Evolutionary conservation across 768 basidiomycete genomes (phyloP).

Genomic region (Suillus bovinus): DNA sequence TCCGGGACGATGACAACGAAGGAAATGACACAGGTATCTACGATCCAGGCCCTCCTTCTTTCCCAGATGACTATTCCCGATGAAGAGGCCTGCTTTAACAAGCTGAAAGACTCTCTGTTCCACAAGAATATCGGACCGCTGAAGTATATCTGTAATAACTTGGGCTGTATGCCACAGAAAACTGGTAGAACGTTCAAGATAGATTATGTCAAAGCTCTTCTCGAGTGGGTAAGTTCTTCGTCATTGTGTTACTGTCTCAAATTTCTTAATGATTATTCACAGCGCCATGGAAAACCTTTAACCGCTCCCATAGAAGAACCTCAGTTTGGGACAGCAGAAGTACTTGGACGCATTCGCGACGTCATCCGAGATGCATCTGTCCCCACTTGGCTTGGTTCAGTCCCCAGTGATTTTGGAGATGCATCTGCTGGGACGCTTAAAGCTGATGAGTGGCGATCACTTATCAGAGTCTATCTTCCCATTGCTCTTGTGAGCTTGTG

Average conservation of each 20-base stretch:
- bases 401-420: slow-evolving; percentile 21
- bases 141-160: slow-evolving; percentile 1
- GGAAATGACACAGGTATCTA: slow-evolving; percentile 5
- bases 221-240: slow-evolving; percentile 14
- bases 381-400: slow-evolving; percentile 19
- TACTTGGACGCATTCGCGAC: background rate
- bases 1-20: background rate
- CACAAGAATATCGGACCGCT: slow-evolving; percentile 9
- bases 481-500: slow-evolving; percentile 21
- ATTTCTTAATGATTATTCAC: background rate
- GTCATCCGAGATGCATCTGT: slow-evolving; percentile 7
- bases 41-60: slow-evolving; percentile 11
- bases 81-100: too few relatives aligned
- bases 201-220: slow-evolving; percentile 9
- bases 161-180: slow-evolving; percentile 9
- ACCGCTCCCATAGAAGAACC: background rate
- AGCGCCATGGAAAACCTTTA: slow-evolving; percentile 8
- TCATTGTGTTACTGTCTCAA: background rate
- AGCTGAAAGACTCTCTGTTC: background rate
- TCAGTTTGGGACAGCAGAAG: background rate
- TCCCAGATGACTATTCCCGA: background rate
- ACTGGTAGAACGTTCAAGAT: background rate
- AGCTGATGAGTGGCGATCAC: slow-evolving; percentile 23
- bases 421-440: slow-evolving; percentile 15
- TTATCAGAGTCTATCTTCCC: slow-evolving; percentile 18